Base-by-base conservation (phyloP, 148 eudicot genomes). In the Gaultheria prostrata region DNA sequence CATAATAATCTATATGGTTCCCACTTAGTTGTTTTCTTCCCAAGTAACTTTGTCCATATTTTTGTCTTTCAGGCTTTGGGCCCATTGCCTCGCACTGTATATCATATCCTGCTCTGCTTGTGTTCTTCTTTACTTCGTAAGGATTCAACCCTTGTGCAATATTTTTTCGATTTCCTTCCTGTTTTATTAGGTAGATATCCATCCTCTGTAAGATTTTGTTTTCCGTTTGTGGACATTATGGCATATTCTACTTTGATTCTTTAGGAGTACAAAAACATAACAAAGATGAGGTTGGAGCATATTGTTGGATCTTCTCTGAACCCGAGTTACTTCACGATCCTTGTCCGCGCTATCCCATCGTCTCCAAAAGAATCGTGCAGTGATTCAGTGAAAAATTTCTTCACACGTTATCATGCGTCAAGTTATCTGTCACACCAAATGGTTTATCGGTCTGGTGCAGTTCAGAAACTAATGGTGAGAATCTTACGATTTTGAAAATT, bases 291-390 rank as follows among this genome's bases (percentile, higher is more conserved):
- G 86, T 83, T 93, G 88, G 88, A 86, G 9, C 85, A 93, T 82
- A 86, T 97, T 57, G 85, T 85, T 82, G 86, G 86, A 86, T 88
- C 93, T 79, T 84, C 85, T 84, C 80, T 69, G 79, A 84, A 88
- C 17, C 90, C 93, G 80, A 89, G 96, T 87, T 91, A 86, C 80
- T 97, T 97, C 83, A 91, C 97, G 54, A 93, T 97, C 89, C 87
- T 97, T 82, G 97, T 97, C 86, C 97, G 99, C 70, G 95, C 90
- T 78, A 91, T 97, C 80, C 99, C 99, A 43, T 87, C 94, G 93
- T 91, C 91, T 71, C 56, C 79, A n/a, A 92, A 95, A 82, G 95
- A 91, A 85, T 87, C 94, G 46, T 94, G 93, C 77, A 88, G 93
- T 80, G 88, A 87, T 73, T 49, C 87, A 30, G 80, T 94, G 78